phyloP scores from a whole-genome alignment of 306 rosid genomes.

The Chamaecrista fasciculata region DNA sequence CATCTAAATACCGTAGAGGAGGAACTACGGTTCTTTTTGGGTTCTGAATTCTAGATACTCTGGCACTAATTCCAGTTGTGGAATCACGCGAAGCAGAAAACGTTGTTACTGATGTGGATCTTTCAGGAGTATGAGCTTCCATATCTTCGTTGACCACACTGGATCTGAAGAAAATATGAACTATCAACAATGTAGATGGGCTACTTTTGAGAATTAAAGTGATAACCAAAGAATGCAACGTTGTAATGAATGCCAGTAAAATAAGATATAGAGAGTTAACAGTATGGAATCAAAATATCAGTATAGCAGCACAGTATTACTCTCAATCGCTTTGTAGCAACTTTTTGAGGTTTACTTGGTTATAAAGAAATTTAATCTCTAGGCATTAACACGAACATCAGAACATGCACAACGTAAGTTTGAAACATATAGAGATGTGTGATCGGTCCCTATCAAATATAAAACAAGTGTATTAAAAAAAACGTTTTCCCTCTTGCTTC shows the following conservation, averaged over 20 bases:
- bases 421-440: not conserved
- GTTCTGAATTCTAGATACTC: constrained; percentile 46
- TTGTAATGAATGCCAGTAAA: constrained; percentile 6
- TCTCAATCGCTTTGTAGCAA: not conserved
- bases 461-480: not conserved
- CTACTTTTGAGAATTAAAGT: no score
- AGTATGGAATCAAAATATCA: not conserved
- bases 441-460: not conserved
- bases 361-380: not conserved
- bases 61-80: constrained; percentile 37
- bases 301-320: not conserved
- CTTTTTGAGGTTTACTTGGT: not conserved
- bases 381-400: not conserved
- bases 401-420: not conserved
- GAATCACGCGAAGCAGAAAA: constrained; percentile 46
- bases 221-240: no score
- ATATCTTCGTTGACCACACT: constrained; percentile 24
- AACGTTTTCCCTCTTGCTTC: not conserved
- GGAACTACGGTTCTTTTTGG: constrained; percentile 40
- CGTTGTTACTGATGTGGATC: constrained; percentile 41
- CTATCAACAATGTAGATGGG: constrained; percentile 22
- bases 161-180: constrained; percentile 40
- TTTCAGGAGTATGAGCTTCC: constrained; percentile 41
- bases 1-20: constrained; percentile 38
- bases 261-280: not conserved